These are phyloP conservation scores for Massariosphaeria phaeospora DNA, from an alignment of 495 filamentous ascomycete genomes.

Conservation along the genomic window DNA sequence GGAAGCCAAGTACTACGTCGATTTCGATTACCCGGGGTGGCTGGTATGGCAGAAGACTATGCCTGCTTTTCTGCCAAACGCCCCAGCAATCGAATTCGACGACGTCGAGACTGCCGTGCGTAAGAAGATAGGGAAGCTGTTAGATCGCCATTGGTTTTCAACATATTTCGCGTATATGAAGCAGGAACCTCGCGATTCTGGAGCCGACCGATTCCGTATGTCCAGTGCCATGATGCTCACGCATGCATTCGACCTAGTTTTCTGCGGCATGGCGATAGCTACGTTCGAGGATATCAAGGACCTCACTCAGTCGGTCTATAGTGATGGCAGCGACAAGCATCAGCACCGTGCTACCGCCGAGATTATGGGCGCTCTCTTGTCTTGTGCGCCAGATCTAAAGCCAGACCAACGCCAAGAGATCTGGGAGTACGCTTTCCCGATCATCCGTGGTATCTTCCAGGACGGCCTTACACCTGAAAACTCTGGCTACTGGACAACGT, in stretches of 20 bases:
- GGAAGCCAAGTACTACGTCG: conserved; percentile 81
- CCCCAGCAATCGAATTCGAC: conserved; percentile 73
- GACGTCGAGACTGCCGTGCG: conserved; percentile 70
- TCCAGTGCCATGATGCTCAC: conserved; percentile 78
- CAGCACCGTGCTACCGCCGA: conserved; percentile 95
- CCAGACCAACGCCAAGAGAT: conserved; percentile 63
- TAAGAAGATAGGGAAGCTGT: conserved; percentile 71
- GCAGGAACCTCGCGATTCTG: conserved; percentile 85
- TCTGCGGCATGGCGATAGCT: conserved; percentile 64
- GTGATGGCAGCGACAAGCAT: conserved; percentile 94
- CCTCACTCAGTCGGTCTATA: conserved; percentile 66
- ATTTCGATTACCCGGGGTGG: conserved; percentile 92
- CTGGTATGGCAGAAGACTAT: conserved; percentile 90
- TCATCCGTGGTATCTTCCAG: conserved; percentile 76
- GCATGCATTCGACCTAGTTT: conserved; percentile 82
- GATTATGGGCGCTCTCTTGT: conserved; percentile 80
- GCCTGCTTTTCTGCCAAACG: conserved; percentile 66
- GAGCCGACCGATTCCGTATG: conserved; percentile 82
- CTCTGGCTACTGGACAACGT: conserved; percentile 86
- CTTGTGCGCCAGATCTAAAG: conserved; percentile 65
- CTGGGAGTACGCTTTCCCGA: conserved; percentile 87
- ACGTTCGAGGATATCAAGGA: conserved; percentile 86
- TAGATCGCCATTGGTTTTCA: conserved; percentile 80
- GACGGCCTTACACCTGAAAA: conserved; percentile 95
- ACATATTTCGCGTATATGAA: conserved; percentile 89